Conservation (phyloP, 176 grass and related monocot genomes). For the Rhynchospora breviuscula region DNA sequence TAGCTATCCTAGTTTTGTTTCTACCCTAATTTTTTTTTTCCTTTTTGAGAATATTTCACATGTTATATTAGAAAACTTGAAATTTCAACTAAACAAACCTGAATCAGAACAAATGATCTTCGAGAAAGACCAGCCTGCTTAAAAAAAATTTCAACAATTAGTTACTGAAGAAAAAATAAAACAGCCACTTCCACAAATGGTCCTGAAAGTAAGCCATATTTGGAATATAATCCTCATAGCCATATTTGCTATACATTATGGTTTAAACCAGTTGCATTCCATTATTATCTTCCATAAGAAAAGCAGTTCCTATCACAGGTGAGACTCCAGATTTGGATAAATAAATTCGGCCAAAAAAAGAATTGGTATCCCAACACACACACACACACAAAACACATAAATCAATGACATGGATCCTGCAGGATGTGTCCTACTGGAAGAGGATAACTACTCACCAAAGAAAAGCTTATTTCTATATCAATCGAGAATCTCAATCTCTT, state of each 20-base stretch:
- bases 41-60: background rate
- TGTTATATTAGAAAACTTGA: constrained; percentile 22
- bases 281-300: background rate
- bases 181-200: background rate
- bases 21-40: background rate
- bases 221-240: background rate
- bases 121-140: constrained; percentile 89
- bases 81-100: constrained; percentile 34
- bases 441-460: too few species aligned
- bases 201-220: background rate
- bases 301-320: background rate
- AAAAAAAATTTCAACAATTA: constrained; percentile 12
- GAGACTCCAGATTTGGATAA: background rate
- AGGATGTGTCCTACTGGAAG: too few species aligned
- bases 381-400: too few species aligned
- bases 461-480: background rate
- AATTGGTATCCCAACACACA: too few species aligned
- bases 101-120: constrained; percentile 95
- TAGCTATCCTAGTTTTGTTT: background rate
- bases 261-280: background rate
- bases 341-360: background rate
- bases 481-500: background rate
- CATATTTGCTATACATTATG: background rate
- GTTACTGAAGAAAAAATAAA: background rate
- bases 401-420: too few species aligned